Base-by-base conservation (phyloP, 345 rosid species). In the Trapa incisa region DNA sequence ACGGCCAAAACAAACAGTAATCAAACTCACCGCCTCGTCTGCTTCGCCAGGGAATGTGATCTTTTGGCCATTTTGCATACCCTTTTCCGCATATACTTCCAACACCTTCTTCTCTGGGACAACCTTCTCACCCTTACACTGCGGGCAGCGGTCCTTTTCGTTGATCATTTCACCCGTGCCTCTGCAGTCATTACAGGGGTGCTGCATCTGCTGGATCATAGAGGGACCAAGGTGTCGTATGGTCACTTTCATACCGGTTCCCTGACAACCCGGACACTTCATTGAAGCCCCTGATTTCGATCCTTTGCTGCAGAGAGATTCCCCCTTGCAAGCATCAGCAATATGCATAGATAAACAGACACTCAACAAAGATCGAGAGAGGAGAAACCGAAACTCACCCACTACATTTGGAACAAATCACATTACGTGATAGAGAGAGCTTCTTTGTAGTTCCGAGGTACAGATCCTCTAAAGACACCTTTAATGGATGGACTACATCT, bases 161-260 rank as follows among this genome's bases (percentile, higher is more conserved):
- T 69, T 82, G 54, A 90, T 89, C 15, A 82, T 75, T 75, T 88
- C 97, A 5, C 98, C 98, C 13, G 97, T 88, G 3, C 97, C 98
- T 72, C 84, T 89, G 62, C 98, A 93, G 29, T 88, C 98, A 75
- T 83, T 83, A 78, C 98, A 92, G 58, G 87, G 77, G 36, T 88
- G 96, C 65, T 92, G 98, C 96, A 88, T 82, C 81, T 93, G 96
- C 77, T 93, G 98, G 72, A 93, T 85, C 98, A 93, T 90, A 22
- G 87, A 83, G 33, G 97, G 98, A 22, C 98, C 94, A 5, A 93
- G 76, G 0, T 88, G 98, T 80, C 96, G 84, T 47, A 85, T 85
- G 0, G 98, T 75, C n/a, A 88, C 90, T 79, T 93, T 93, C 97
- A 87, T 84, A 61, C 98, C 96, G 17, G 87, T 66, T 2, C 98